Evolutionary conservation across 257 asterid species (phyloP), one percentile per base, ranked within the genome.

Genomic region (Solanum bukasovii): DNA sequence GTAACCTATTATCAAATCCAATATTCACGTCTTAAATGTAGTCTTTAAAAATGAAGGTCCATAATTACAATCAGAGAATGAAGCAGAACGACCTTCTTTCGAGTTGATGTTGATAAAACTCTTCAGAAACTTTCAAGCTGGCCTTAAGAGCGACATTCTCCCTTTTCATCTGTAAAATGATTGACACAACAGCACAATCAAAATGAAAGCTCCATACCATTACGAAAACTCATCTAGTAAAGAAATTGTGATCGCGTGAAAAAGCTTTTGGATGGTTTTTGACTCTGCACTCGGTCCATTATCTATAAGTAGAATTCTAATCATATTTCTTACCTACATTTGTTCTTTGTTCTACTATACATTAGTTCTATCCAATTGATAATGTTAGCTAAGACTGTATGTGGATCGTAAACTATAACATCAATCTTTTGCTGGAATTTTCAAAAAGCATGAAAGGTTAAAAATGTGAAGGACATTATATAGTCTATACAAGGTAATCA

Each of bases 111-210:
- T 31, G 35, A 84, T 63, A 49, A 46, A 83, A 77, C 77, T 33
- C 63, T 86, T 87, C 91, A 78, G 91, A 74, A 89, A 90, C 88
- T 56, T 86, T 72, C 88, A 90, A 88, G 79, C 90, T 88, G 71
- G 93, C 90, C 89, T 87, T 90, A 27, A 95, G 98, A 85, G 88
- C 46, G 65, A 79, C 86, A 67, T 90, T 93, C 91, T 92, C 94
- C 91, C 73, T 88, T 89, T 73, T 91, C 82, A 94, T 91, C 98
- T 95, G 94, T 85, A 83, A 88, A 87, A 87, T 84, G 56, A 38
- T 84, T 10, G 40, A 49, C 42, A 34, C 21, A 23, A 63, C 71
- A 63, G 63, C 84, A 13, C 65, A 78, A 74, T 78, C 33, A 68
- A 83, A 21, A 88, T 85, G 37, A 12, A 12, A 52, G 67, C 46